Evolutionary conservation across 192 early-diverging fungal genomes (phyloP).

Genomic region (Linderina pennispora): DNA sequence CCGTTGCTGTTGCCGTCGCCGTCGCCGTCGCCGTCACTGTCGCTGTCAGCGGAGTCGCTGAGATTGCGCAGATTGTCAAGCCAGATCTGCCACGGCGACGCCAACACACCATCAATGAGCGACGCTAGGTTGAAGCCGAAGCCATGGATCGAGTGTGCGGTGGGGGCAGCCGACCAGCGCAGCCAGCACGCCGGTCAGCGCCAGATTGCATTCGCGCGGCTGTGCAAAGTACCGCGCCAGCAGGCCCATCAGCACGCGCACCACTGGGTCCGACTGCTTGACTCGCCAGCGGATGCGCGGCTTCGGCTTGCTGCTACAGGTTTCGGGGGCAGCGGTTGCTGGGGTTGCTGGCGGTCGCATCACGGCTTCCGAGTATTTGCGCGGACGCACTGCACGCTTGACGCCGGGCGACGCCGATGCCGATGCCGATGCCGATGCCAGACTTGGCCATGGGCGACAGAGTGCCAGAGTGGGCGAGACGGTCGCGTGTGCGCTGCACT

Average conservation of each 20-base stretch:
- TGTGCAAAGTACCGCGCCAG: conserved; percentile 80
- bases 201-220: conserved; percentile 82
- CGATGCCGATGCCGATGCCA: conserved; percentile 4
- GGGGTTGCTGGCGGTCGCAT: neutral
- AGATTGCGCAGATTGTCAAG: conserved; percentile 44
- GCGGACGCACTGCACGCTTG: conserved; percentile 32
- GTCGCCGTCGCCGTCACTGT: conserved; percentile 22
- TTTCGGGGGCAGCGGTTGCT: neutral
- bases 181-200: conserved; percentile 82
- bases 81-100: conserved; percentile 38
- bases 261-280: conserved; percentile 54
- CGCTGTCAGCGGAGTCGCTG: conserved; percentile 17
- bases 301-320: too few species aligned
- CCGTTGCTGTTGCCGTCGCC: conserved; percentile 45
- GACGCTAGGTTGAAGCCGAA: conserved; percentile 52
- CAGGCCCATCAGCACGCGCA: conserved; percentile 62
- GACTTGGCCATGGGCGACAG: too few species aligned
- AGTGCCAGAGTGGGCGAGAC: neutral
- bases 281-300: too few species aligned
- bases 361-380: conserved; percentile 45
- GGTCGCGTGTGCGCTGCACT: conserved; percentile 5
- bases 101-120: conserved; percentile 36
- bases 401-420: conserved; percentile 12
- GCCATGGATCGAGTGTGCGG: conserved; percentile 60
- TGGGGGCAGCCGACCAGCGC: conserved; percentile 75